These are phyloP conservation scores for Lachancea fermentati DNA, from an alignment of 805 yeast species.

Conservation along the genomic window DNA sequence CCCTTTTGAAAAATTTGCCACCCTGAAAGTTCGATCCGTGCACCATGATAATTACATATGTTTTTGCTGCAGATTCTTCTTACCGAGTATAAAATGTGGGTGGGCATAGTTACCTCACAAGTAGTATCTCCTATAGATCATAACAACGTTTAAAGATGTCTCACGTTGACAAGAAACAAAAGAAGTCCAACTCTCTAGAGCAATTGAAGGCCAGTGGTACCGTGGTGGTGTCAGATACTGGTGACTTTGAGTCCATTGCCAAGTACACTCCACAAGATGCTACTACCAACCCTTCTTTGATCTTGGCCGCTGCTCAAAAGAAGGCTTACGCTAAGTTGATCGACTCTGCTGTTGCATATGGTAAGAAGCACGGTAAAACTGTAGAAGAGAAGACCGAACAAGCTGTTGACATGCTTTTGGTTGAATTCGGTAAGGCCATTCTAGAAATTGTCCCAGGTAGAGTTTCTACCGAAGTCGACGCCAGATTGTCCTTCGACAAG, in stretches of 20 bases:
- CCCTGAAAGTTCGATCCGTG: not conserved
- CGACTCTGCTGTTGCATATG: constrained; percentile 86
- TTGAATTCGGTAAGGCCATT: constrained; percentile 94
- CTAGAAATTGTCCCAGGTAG: constrained; percentile 96
- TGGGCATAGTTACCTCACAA: not conserved
- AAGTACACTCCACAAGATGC: constrained; percentile 99
- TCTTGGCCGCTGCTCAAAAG: constrained; percentile 91
- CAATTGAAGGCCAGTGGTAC: constrained; percentile 94
- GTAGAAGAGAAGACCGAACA: constrained; percentile 57
- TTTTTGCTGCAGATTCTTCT: not conserved
- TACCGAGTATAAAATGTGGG: not conserved
- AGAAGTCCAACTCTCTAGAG: constrained; percentile 66
- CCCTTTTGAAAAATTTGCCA: not conserved
- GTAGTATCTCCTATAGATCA: not conserved
- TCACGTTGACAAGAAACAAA: constrained; percentile 33
- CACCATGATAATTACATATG: not conserved
- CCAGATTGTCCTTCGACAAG: constrained; percentile 93
- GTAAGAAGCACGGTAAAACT: constrained; percentile 54
- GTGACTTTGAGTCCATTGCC: constrained; percentile 97
- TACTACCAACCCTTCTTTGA: constrained; percentile 96
- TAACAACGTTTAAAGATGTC: constrained; percentile 3
- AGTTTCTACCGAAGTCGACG: constrained; percentile 98
- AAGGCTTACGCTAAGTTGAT: constrained; percentile 83
- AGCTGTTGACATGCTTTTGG: constrained; percentile 88
- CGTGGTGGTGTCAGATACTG: constrained; percentile 95